A percentile compares a stretch with the other conserved stretches of the same genome.
Evolutionary conservation across 2,329 filamentous ascomycete species (phyloP).

Genomic region (Pezizomycotina sp.): DNA sequence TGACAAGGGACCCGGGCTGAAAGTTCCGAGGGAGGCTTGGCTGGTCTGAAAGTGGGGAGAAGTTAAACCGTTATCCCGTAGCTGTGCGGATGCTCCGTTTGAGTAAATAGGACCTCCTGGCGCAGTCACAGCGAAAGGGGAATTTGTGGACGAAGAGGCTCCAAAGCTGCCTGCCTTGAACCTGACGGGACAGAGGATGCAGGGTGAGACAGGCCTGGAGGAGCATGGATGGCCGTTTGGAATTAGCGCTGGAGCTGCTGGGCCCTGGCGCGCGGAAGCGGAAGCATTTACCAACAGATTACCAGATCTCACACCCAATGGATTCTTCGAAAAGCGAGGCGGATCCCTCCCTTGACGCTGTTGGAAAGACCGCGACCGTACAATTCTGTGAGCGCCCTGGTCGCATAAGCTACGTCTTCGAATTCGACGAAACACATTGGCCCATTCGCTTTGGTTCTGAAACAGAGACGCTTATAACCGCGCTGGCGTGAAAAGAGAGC

Average conservation of each 20-base stretch:
- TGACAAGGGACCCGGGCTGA: background rate
- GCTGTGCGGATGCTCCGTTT: conserved; percentile 16
- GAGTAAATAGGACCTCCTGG: no score
- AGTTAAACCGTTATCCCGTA: conserved; percentile 4
- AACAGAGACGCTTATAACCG: conserved; percentile 88
- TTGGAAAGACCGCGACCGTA: conserved; percentile 80
- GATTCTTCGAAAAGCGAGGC: conserved; percentile 93
- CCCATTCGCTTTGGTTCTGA: conserved; percentile 84
- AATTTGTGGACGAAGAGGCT: conserved; percentile 6
- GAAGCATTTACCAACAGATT: conserved; percentile 32
- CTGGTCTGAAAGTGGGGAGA: background rate
- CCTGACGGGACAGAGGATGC: conserved; percentile 13
- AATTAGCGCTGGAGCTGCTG: no score
- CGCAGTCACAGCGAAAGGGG: no score
- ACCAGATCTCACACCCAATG: conserved; percentile 67
- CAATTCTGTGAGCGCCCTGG: conserved; percentile 73
- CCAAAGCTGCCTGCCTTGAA: conserved; percentile 11
- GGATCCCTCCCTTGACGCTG: conserved; percentile 84
- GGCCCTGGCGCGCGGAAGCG: no score
- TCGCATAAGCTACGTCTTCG: conserved; percentile 80
- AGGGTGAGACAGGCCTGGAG: conserved; percentile 18
- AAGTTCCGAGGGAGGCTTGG: background rate
- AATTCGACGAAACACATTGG: conserved; percentile 99
- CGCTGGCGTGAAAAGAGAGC: conserved; percentile 81
- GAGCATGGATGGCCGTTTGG: conserved; percentile 18